Conservation (phyloP, 768 basidiomycete species). For the Calocera viscosa region DNA sequence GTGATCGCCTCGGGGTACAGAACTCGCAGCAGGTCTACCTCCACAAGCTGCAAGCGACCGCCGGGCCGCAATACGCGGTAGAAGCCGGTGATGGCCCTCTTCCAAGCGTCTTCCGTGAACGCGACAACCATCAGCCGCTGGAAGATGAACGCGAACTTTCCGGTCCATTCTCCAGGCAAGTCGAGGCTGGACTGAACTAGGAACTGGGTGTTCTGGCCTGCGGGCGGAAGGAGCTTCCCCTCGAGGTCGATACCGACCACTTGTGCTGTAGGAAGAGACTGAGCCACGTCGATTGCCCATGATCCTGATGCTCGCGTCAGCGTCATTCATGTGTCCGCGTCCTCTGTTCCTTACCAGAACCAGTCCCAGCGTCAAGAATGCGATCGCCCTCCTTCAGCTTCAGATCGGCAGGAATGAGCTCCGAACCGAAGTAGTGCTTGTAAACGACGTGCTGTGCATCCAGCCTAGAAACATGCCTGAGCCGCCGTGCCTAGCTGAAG, state of each 20-base stretch:
- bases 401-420: not conserved
- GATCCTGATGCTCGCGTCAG: conserved; percentile 10
- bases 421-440: conserved; percentile 2
- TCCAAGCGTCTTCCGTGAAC: conserved; percentile 9
- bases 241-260: conserved; percentile 18
- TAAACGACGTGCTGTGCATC: not conserved
- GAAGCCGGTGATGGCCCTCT: conserved; percentile 1
- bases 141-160: conserved; percentile 14
- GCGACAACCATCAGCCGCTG: conserved; percentile 14
- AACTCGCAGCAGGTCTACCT: conserved; percentile 8
- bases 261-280: conserved; percentile 6
- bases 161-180: conserved; percentile 11
- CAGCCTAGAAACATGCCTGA: not conserved
- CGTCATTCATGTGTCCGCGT: not conserved
- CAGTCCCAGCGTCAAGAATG: not conserved
- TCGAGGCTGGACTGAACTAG: conserved; percentile 18
- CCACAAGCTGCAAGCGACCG: conserved; percentile 12
- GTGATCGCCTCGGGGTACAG: not conserved
- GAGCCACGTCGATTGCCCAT: conserved; percentile 16
- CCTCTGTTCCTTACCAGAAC: not conserved
- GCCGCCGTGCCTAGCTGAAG: not conserved
- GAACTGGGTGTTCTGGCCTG: conserved; percentile 15
- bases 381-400: not conserved
- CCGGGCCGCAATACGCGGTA: conserved; percentile 12
- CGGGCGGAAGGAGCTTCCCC: conserved; percentile 15